These are phyloP conservation scores for Blastobotrys aristatus DNA, from an alignment of 1,139 yeast species.

Conservation along the genomic window DNA sequence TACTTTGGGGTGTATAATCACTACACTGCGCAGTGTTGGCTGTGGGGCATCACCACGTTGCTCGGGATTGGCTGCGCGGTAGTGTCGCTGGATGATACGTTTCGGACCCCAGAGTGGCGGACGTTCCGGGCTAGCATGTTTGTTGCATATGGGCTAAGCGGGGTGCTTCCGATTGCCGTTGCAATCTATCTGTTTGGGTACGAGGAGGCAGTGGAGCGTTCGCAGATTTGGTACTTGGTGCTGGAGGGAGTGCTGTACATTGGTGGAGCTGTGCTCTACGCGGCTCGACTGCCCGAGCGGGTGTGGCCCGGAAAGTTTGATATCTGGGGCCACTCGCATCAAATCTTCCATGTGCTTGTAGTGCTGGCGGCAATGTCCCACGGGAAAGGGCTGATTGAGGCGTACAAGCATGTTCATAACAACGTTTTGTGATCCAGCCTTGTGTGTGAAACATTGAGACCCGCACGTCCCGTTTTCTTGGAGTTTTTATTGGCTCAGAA, in stretches of 20 bases:
- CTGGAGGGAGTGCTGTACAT: constrained; percentile 72
- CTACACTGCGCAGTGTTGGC: constrained; percentile 39
- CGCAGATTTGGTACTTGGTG: constrained; percentile 57
- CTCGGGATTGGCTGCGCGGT: constrained; percentile 61
- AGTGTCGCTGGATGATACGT: constrained; percentile 60
- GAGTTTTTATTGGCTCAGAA: too few species aligned
- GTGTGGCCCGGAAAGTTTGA: constrained; percentile 64
- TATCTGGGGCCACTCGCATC: constrained; percentile 79
- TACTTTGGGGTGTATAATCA: constrained; percentile 46
- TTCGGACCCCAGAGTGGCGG: constrained; percentile 66
- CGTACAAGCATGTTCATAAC: constrained; percentile 41
- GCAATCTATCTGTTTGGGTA: constrained; percentile 47
- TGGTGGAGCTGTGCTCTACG: constrained; percentile 74
- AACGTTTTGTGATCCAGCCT: too few species aligned
- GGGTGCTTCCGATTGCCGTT: constrained; percentile 59
- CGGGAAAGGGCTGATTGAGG: constrained; percentile 56
- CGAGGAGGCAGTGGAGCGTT: constrained; percentile 45
- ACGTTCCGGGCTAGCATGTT: constrained; percentile 75
- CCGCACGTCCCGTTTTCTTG: too few species aligned
- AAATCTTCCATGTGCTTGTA: constrained; percentile 77
- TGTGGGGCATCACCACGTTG: constrained; percentile 45
- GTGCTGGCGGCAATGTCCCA: constrained; percentile 79
- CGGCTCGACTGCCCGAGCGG: constrained; percentile 73
- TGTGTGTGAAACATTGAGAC: too few species aligned
- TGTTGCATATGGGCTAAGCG: constrained; percentile 75